phyloP scores from a whole-genome alignment of 345 rosid genomes.

The Excoecaria cochinchinensis region DNA sequence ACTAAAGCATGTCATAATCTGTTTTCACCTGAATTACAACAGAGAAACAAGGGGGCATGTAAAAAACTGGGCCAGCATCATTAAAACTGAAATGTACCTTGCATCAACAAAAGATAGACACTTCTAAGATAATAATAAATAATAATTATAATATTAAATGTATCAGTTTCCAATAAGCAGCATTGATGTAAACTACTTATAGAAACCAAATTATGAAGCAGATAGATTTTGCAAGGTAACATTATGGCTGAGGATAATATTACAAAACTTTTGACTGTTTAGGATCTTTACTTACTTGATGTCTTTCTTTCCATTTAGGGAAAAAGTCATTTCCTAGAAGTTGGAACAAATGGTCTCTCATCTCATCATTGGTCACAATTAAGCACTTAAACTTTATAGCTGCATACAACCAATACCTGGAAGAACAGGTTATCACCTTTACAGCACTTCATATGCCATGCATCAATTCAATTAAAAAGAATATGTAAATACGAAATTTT shows the following conservation, averaged over 20 bases:
- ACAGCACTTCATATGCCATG: slow-evolving; percentile 17
- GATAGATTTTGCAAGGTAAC: not conserved
- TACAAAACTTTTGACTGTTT: not conserved
- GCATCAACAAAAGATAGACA: slow-evolving; percentile 13
- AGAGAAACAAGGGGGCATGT: slow-evolving; percentile 66
- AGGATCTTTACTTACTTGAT: slow-evolving; percentile 51
- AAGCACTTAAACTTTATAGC: slow-evolving; percentile 67
- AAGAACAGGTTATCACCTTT: slow-evolving; percentile 32
- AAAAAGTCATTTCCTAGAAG: slow-evolving; percentile 72
- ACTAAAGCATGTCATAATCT: slow-evolving; percentile 2
- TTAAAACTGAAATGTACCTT: slow-evolving; percentile 60
- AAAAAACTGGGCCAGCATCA: slow-evolving; percentile 48
- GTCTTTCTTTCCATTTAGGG: slow-evolving; percentile 80
- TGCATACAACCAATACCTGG: slow-evolving; percentile 90
- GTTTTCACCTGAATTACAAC: slow-evolving; percentile 57
- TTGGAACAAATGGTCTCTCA: slow-evolving; percentile 78
- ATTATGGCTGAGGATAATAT: not conserved
- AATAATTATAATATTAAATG: too few relatives aligned
- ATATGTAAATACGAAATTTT: slow-evolving; percentile 6
- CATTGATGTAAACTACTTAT: not conserved
- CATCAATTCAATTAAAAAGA: slow-evolving; percentile 10
- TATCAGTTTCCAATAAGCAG: slow-evolving; percentile 7
- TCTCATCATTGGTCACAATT: slow-evolving; percentile 72
- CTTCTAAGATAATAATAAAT: slow-evolving; percentile 1
- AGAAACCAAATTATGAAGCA: slow-evolving; percentile 1